Evolutionary conservation across 257 asterid species (phyloP), one percentile per base, ranked within the genome.

Genomic region (Vinca minor): DNA sequence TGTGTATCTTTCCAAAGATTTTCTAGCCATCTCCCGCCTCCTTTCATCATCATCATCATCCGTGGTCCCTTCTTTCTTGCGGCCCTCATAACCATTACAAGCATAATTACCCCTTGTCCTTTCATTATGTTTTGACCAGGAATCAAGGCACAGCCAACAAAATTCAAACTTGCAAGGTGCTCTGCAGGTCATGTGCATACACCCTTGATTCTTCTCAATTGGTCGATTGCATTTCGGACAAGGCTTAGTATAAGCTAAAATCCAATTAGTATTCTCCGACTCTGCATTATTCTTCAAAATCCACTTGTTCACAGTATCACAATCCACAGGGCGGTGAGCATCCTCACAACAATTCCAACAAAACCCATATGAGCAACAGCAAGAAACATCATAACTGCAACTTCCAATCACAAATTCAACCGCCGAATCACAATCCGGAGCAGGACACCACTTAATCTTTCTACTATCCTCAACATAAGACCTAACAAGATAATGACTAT

Each of bases 161-260:
- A 93, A 93, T 73, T 93, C 97, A 39, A 77, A 81, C 74, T 74
- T 83, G 84, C 99, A 93, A 0, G 99, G 99, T 38, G 96, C 85
- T 31, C 95, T 89, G 88, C 99, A 93, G 56, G 99, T 93, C 97
- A 93, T 93, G 83, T 93, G 99, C 99, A 93, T 93, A 84, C 99
- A 93, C 20, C 99, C 99, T 72, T 87, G 91, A 72, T 93, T 89
- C 85, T 93, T 93, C 81, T 93, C 99, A 65, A 93, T 93, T 20
- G 99, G 97, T 32, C 97, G 91, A 82, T 89, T 93, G 90, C 99
- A 93, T 84, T 89, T 87, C 26, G 99, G 99, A 73, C 99, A 93
- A 70, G 99, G 99, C 81, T 93, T 93, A 58, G 99, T 89, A 71
- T 93, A 89, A 73, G 99, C 99, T 85, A 93, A 73, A 60, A 93